Percentiles rank a stretch among this genome's conserved stretches.
Conservation (phyloP, 2,329 filamentous ascomycete species). For the Rutstroemia sp. region DNA sequence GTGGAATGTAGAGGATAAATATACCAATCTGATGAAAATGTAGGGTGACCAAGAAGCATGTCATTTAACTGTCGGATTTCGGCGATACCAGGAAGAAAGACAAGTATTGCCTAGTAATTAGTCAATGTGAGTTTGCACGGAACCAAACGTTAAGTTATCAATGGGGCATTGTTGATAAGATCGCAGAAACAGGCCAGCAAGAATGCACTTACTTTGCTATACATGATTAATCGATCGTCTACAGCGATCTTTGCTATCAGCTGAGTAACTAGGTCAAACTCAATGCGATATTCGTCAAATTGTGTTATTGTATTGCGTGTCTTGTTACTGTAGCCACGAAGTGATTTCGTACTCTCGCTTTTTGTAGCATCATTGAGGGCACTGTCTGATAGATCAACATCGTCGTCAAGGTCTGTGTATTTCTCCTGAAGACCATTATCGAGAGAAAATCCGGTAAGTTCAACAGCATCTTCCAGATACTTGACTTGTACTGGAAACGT, state of each 20-base stretch:
- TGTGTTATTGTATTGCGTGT: slow-evolving; percentile 69
- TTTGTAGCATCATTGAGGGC: slow-evolving; percentile 37
- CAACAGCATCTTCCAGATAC: slow-evolving; percentile 88
- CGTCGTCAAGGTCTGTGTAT: slow-evolving; percentile 57
- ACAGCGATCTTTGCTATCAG: slow-evolving; percentile 71
- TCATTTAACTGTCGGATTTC: slow-evolving; percentile 89
- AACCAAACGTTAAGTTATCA: no score
- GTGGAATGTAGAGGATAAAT: slow-evolving; percentile 88
- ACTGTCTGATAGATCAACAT: slow-evolving; percentile 41
- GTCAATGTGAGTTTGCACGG: no score
- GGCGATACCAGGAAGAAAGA: slow-evolving; percentile 90
- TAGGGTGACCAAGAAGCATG: slow-evolving; percentile 67
- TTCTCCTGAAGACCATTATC: slow-evolving; percentile 40
- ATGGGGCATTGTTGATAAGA: no score
- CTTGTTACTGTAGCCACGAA: slow-evolving; percentile 66
- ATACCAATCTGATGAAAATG: slow-evolving; percentile 71
- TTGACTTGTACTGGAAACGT: slow-evolving; percentile 87
- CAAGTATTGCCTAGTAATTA: slow-evolving; percentile 61
- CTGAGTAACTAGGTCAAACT: slow-evolving; percentile 78
- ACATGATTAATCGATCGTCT: slow-evolving; percentile 56
- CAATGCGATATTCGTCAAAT: slow-evolving; percentile 86
- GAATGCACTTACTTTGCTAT: slow-evolving; percentile 48
- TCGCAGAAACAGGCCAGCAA: no score
- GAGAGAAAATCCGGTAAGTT: slow-evolving; percentile 68
- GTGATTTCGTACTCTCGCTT: slow-evolving; percentile 53